These are phyloP conservation scores for Colletotrichum ledebouriae DNA, from an alignment of 2,329 filamentous ascomycete genomes.

Conservation along the genomic window DNA sequence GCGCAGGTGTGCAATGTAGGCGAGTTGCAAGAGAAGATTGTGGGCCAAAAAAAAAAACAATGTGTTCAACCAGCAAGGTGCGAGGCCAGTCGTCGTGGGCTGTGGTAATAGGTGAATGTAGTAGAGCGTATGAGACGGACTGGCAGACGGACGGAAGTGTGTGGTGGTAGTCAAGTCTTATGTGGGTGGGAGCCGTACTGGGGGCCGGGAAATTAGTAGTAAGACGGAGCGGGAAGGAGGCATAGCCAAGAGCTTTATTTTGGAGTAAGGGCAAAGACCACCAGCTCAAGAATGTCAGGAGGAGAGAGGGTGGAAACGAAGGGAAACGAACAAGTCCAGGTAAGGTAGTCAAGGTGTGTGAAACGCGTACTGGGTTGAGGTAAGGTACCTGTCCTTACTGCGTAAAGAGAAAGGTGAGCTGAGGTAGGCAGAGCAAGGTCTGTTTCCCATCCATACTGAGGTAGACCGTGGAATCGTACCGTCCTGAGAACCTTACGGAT, in stretches of 20 bases:
- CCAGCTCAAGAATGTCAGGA: slow-evolving; percentile 36
- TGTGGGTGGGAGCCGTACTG: slow-evolving; percentile 41
- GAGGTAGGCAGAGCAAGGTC: neutral
- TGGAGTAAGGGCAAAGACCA: slow-evolving; percentile 41
- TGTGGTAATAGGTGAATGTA: slow-evolving; percentile 13
- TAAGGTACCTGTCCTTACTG: neutral
- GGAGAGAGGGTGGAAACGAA: slow-evolving; percentile 38
- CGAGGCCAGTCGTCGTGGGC: slow-evolving; percentile 25
- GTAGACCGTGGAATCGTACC: neutral
- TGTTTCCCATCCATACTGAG: neutral
- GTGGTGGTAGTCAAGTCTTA: slow-evolving; percentile 42
- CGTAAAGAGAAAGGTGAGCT: slow-evolving; percentile 9
- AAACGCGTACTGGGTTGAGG: slow-evolving; percentile 3
- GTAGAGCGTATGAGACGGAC: slow-evolving; percentile 31
- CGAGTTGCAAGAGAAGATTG: slow-evolving; percentile 1
- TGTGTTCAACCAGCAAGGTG: slow-evolving; percentile 26
- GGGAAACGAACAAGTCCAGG: slow-evolving; percentile 40
- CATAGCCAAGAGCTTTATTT: slow-evolving; percentile 43
- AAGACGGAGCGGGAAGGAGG: slow-evolving; percentile 41
- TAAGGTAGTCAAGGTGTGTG: slow-evolving; percentile 21
- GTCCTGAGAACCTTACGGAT: neutral
- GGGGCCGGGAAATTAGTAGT: slow-evolving; percentile 42
- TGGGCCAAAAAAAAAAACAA: neutral
- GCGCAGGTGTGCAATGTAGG: slow-evolving; percentile 9
- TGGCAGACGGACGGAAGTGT: slow-evolving; percentile 26